Conservation (phyloP, 495 filamentous ascomycete genomes). For the Xylaria flabelliformis region DNA sequence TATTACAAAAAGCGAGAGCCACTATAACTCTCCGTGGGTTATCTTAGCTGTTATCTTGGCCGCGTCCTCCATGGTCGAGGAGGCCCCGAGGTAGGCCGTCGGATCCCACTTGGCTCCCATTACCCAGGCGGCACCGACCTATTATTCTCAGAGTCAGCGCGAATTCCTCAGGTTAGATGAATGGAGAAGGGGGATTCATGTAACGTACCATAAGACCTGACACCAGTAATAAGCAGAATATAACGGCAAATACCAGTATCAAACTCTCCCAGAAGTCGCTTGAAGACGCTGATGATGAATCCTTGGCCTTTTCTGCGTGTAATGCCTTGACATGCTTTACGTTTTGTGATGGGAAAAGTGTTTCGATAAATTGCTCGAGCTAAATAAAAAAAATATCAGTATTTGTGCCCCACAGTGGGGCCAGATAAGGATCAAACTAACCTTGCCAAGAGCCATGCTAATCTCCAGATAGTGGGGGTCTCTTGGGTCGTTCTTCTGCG, state of each 20-base stretch:
- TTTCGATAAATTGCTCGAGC: constrained; percentile 98
- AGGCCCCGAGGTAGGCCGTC: constrained; percentile 39
- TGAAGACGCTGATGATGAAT: constrained; percentile 31
- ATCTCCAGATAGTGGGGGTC: constrained; percentile 96
- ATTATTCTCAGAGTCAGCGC: constrained; percentile 28
- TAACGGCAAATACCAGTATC: constrained; percentile 42
- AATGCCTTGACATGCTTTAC: constrained; percentile 50
- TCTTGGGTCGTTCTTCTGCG: constrained; percentile 91
- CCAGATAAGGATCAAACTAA: constrained; percentile 47
- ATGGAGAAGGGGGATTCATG: not conserved
- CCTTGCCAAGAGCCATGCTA: constrained; percentile 87
- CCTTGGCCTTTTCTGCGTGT: constrained; percentile 37
- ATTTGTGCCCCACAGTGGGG: not conserved
- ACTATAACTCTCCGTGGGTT: constrained; percentile 53
- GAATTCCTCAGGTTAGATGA: not conserved
- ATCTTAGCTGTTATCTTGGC: constrained; percentile 34
- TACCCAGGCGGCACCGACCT: constrained; percentile 72
- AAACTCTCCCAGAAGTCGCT: constrained; percentile 47
- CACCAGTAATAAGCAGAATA: constrained; percentile 45
- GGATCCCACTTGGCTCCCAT: constrained; percentile 68
- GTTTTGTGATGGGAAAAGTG: constrained; percentile 79
- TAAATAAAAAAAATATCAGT: constrained; percentile 43
- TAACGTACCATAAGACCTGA: constrained; percentile 55
- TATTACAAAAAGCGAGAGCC: constrained; percentile 2
- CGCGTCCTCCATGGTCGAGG: constrained; percentile 36